A percentile compares a stretch with the other conserved stretches of the same genome.
Evolutionary conservation across 352 stramenopile genomes (phyloP).

Genomic region (Salisapilia sapeloensis): DNA sequence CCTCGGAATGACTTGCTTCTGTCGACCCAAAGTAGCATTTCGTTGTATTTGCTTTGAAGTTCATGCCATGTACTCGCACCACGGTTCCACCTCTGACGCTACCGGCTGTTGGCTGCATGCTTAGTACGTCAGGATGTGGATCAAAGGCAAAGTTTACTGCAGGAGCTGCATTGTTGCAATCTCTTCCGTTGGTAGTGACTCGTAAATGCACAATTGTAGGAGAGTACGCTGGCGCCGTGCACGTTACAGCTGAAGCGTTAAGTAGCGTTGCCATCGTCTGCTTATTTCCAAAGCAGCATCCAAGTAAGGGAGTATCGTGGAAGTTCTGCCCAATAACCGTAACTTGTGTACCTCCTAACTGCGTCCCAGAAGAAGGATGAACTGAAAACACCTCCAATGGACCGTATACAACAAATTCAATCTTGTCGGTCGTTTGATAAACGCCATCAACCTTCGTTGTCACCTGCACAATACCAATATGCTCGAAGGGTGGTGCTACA

Average conservation of each 20-base stretch:
- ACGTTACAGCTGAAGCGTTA: constrained; percentile 41
- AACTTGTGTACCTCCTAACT: constrained; percentile 25
- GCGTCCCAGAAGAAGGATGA: too few relatives aligned
- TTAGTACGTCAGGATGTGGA: constrained; percentile 9
- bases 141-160: constrained; percentile 22
- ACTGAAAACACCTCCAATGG: constrained; percentile 11
- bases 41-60: constrained; percentile 22
- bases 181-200: constrained; percentile 38
- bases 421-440: background rate
- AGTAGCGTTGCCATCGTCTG: constrained; percentile 34
- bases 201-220: constrained; percentile 7
- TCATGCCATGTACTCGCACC: constrained; percentile 16
- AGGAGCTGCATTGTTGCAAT: constrained; percentile 21
- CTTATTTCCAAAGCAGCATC: constrained; percentile 48
- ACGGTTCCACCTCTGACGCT: constrained; percentile 29
- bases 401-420: constrained; percentile 12
- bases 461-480: constrained; percentile 3
- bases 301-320: constrained; percentile 19
- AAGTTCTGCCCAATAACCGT: constrained; percentile 30
- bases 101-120: constrained; percentile 13
- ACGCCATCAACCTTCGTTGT: constrained; percentile 8
- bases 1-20: constrained; percentile 3
- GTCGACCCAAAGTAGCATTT: constrained; percentile 15
- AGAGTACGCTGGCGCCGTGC: constrained; percentile 18
- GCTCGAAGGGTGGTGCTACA: constrained; percentile 7